Base-by-base conservation (phyloP, 345 rosid species). In the Physaria fendleri region DNA sequence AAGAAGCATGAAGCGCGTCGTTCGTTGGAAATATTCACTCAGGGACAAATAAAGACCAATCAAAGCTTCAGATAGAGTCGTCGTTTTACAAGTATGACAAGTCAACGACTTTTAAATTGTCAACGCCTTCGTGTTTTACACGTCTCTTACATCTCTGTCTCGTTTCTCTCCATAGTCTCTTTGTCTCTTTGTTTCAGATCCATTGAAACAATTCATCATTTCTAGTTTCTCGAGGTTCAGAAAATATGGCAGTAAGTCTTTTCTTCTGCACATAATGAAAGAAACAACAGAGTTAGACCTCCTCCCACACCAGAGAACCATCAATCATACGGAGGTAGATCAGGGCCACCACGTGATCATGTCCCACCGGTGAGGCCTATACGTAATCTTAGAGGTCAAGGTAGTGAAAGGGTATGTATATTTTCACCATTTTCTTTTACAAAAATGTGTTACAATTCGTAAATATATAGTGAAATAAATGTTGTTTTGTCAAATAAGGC, bases 51-150 rank as follows among this genome's bases (percentile, higher is more conserved):
- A n/a, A 21, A 16, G 17, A 32, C 20, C 51, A 38, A 58, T 20
- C 40, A 41, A 9, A 8, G 9, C 33, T 60, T 13, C 50, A 16
- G 65, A 66, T 57, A 18, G 40, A 67, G 65, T 59, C 59, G 30
- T 49, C 52, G 38, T 47, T 42, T 18, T 24, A 59, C 12, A 17
- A 58, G 45, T 49, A 33, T 6, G 37, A 59, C 50, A 57, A 57
- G 37, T 66, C 58, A 66, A 66, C 56, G 13, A 13, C 18, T 10
- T 4, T 37, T 12, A n/a, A 66, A 51, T 23, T 18, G 61, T 68
- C 66, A 59, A 68, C 66, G 54, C 61, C 47, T 68, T 68, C 66
- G 61, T 68, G 72, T 51, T 4, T 51, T n/a, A 59, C 72, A 68
- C 55, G 66, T 68, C 61, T 59, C 72, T 41, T 35, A 25, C 11